Evolutionary conservation across 2,329 filamentous ascomycete species (phyloP).

Genomic region (Lecanicillium sp.): DNA sequence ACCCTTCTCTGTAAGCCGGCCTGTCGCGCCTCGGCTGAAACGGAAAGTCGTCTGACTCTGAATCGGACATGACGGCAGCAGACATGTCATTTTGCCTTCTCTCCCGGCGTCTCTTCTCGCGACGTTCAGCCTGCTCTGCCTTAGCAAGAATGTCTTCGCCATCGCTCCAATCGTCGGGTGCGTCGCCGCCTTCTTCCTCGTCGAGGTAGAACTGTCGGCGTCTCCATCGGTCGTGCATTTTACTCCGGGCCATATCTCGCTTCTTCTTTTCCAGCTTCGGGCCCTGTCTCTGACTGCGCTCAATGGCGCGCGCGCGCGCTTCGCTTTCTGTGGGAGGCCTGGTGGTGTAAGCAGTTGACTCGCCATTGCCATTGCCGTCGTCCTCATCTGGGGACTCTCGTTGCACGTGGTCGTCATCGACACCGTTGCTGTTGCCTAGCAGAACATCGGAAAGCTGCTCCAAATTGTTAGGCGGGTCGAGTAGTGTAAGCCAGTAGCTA

Average conservation of each 20-base stretch:
- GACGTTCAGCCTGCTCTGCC: conserved; percentile 14
- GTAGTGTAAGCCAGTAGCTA: conserved; percentile 37
- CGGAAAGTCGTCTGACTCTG: conserved; percentile 32
- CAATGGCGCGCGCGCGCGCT: conserved; percentile 32
- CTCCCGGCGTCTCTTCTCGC: conserved; percentile 3
- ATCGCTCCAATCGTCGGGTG: conserved; percentile 57
- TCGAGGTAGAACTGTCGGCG: conserved; percentile 77
- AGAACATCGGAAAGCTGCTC: conserved; percentile 38
- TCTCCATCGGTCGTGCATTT: conserved; percentile 67
- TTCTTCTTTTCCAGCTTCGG: conserved; percentile 35
- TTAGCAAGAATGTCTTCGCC: conserved; percentile 50
- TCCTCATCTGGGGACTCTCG: conserved; percentile 22
- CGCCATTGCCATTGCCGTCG: conserved; percentile 10
- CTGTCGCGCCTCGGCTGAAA: conserved; percentile 51
- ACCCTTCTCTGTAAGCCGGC: conserved; percentile 22
- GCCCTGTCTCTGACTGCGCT: conserved; percentile 29
- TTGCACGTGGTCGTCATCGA: conserved; percentile 21
- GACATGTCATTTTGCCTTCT: not conserved
- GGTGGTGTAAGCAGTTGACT: conserved; percentile 23
- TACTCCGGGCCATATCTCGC: conserved; percentile 41
- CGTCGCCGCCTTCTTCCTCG: conserved; percentile 70
- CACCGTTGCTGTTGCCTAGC: conserved; percentile 24
- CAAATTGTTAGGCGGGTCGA: conserved; percentile 40
- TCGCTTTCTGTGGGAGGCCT: conserved; percentile 35
- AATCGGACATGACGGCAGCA: not conserved